These are phyloP conservation scores for Lactarius psammicola DNA, from an alignment of 768 basidiomycete genomes.

Conservation along the genomic window DNA sequence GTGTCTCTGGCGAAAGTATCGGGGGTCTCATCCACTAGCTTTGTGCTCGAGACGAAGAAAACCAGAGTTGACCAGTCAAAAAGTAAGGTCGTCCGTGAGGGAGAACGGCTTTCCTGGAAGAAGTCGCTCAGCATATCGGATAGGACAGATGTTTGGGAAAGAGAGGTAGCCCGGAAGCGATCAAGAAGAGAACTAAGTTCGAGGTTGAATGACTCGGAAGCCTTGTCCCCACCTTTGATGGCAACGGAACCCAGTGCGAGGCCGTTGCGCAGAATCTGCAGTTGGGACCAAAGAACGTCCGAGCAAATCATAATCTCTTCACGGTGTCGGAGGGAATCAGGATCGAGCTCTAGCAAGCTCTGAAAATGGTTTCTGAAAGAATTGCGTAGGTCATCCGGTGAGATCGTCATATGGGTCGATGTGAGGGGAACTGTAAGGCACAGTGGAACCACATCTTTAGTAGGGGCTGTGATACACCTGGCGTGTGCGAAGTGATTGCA, in stretches of 20 bases:
- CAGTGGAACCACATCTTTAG: constrained; percentile 32
- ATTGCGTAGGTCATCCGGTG: constrained; percentile 50
- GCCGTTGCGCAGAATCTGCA: constrained; percentile 66
- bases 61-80: constrained; percentile 68
- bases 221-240: constrained; percentile 36
- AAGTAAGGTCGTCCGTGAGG: constrained; percentile 48
- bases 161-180: constrained; percentile 54
- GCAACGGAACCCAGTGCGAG: constrained; percentile 63
- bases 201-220: constrained; percentile 17
- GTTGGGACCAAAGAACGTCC: constrained; percentile 62
- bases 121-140: constrained; percentile 55
- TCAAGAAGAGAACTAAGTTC: constrained; percentile 40
- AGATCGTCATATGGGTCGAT: constrained; percentile 50
- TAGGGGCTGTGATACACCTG: constrained; percentile 41
- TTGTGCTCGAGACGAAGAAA: constrained; percentile 60
- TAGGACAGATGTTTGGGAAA: constrained; percentile 41
- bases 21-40: constrained; percentile 34
- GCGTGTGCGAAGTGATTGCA: constrained; percentile 65
- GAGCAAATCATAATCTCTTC: constrained; percentile 69
- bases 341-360: constrained; percentile 42
- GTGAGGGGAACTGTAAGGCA: constrained; percentile 45
- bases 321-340: constrained; percentile 50
- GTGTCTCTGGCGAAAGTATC: constrained; percentile 32
- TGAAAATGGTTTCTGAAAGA: constrained; percentile 56
- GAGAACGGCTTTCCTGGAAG: constrained; percentile 47